Base-by-base conservation (phyloP, 2,329 filamentous ascomycete species). In the Xylaria hypoxylon region DNA sequence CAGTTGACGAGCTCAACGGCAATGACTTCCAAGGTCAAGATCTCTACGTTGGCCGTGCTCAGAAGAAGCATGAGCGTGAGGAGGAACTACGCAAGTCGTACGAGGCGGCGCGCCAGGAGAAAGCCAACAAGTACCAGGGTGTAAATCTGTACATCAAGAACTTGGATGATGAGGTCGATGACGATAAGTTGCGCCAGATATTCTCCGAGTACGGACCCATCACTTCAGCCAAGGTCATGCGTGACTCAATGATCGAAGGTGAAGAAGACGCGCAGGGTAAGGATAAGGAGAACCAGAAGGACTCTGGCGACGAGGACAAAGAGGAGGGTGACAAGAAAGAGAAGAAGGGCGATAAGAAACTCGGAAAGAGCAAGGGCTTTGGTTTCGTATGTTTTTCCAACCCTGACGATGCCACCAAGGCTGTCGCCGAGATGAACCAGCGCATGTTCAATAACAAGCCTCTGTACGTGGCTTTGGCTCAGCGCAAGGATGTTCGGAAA, bases 121-220 rank as follows among this genome's bases (percentile, higher is more conserved):
- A 99, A 87, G 94, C 94, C 80, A 96, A 89, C 85, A 99, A 99
- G 87, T 99, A 99, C 84, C 94, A 97, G 85, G 96, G 96, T 74
- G 96, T 99, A 81, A 99, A 99, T 86, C 88, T 99, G 56, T 99
- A 99, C 86, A 96, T 99, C 85, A 99, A 99, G 90, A 99, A 99
- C 84, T 86, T 99, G 68, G 92, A 94, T 72, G 96, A 99, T 74
- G 96, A 98, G 68, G 89, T 99, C 73, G 96, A 99, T 77, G 96
- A 99, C 75, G 96, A 99, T 77, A 97, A 97, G 88, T 89, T 99
- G 70, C 94, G 96, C 76, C 90, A 94, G 77, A 91, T 98, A 80
- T 99, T 99, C 81, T 85, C 90, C 77, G 87, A 93, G 73, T 98
- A 92, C 76, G 96, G 96, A 70, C 93, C 92, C 75, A 98, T 99